A percentile compares a stretch with the other conserved stretches of the same genome.
These are phyloP conservation scores for Silene vulgaris DNA, from an alignment of 179 eudicot species.

Conservation along the genomic window DNA sequence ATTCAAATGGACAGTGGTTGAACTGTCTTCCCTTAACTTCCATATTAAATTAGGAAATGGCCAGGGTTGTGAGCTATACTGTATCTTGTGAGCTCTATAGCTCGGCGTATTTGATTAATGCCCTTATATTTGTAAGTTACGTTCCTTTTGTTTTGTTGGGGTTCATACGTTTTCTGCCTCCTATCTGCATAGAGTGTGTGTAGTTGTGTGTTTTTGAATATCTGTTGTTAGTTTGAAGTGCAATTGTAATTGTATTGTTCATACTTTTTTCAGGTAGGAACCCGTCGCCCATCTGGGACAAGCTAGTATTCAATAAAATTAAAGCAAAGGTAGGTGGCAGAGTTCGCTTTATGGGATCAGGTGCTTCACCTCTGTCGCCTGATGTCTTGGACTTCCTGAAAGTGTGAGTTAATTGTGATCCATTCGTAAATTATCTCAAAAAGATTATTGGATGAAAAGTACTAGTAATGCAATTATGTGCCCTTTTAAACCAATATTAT, in stretches of 20 bases:
- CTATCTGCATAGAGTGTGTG: too few relatives aligned
- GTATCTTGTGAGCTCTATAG: not conserved
- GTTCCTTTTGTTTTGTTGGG: not conserved
- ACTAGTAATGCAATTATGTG: not conserved
- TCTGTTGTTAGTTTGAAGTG: not conserved
- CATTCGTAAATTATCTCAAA: not conserved
- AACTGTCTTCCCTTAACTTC: too few relatives aligned
- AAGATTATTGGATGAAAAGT: not conserved
- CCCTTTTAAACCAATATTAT: not conserved
- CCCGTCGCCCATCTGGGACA: slow-evolving; percentile 91
- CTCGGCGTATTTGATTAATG: not conserved
- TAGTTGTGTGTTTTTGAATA: not conserved
- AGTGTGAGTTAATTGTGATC: slow-evolving; percentile 57
- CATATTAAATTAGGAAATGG: not conserved
- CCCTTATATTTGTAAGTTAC: not conserved
- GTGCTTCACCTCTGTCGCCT: slow-evolving; percentile 94
- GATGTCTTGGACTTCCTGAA: slow-evolving; percentile 87
- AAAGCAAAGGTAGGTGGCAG: slow-evolving; percentile 94
- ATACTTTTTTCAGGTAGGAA: slow-evolving; percentile 44
- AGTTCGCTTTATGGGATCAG: slow-evolving; percentile 82
- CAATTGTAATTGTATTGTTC: not conserved
- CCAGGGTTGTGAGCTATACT: not conserved
- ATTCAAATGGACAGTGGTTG: too few relatives aligned
- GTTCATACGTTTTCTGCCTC: not conserved
- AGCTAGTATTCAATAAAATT: slow-evolving; percentile 90